phyloP scores from a whole-genome alignment of 2,329 filamentous ascomycete species.

The Alternaria viburni region DNA sequence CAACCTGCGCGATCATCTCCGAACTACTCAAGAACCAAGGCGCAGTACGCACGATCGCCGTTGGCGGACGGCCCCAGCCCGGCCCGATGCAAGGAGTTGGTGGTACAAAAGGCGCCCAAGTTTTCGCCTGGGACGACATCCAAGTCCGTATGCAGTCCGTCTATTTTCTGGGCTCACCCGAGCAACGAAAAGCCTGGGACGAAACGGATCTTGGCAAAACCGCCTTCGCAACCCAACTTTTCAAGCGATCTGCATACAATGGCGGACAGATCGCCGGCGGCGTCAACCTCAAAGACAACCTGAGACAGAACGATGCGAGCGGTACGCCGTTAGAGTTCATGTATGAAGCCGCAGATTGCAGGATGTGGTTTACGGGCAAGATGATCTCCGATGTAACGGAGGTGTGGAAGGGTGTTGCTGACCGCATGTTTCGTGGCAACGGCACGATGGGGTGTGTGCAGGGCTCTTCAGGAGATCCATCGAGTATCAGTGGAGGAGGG shows the following conservation, averaged over 20 bases:
- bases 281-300: slow-evolving; percentile 48
- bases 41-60: slow-evolving; percentile 50
- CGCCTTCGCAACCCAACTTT: slow-evolving; percentile 41
- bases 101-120: slow-evolving; percentile 53
- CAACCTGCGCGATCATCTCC: slow-evolving; percentile 55
- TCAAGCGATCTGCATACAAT: slow-evolving; percentile 38
- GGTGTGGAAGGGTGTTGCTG: slow-evolving; percentile 49
- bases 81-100: slow-evolving; percentile 54
- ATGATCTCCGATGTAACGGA: slow-evolving; percentile 45
- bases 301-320: slow-evolving; percentile 44
- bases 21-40: slow-evolving; percentile 55
- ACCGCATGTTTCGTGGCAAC: slow-evolving; percentile 43
- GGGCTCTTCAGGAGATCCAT: slow-evolving; percentile 38
- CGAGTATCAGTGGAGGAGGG: slow-evolving; percentile 38
- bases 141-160: slow-evolving; percentile 38
- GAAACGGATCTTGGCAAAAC: slow-evolving; percentile 37
- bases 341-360: slow-evolving; percentile 51
- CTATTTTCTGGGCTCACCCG: slow-evolving; percentile 40
- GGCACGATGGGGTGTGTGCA: slow-evolving; percentile 31
- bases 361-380: slow-evolving; percentile 48
- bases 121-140: slow-evolving; percentile 44
- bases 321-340: slow-evolving; percentile 51
- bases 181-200: slow-evolving; percentile 39
- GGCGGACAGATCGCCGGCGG: slow-evolving; percentile 33
- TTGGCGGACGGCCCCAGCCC: slow-evolving; percentile 51